phyloP scores from a whole-genome alignment of 352 stramenopile species.

The Plasmopara halstedii region DNA sequence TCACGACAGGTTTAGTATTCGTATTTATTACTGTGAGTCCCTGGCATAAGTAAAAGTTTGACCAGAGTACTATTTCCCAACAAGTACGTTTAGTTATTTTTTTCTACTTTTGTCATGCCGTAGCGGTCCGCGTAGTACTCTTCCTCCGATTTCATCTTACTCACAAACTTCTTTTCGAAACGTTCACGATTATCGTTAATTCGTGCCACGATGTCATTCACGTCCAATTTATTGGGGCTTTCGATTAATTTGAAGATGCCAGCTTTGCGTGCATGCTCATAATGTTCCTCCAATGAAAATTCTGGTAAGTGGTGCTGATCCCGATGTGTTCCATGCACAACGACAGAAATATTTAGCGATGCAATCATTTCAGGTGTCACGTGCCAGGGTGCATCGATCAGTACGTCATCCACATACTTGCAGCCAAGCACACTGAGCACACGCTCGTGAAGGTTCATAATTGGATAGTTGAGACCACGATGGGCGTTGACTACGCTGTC shows the following conservation, averaged over 20 bases:
- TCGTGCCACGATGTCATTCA: constrained; percentile 83
- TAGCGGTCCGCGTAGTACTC: constrained; percentile 91
- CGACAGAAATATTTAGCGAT: constrained; percentile 76
- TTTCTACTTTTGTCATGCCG: constrained; percentile 41
- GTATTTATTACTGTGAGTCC: no score
- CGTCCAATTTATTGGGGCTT: constrained; percentile 67
- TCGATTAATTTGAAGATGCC: constrained; percentile 79
- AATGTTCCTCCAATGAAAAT: constrained; percentile 74
- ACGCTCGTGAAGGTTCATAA: constrained; percentile 98
- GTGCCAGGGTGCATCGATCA: constrained; percentile 95
- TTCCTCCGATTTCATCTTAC: constrained; percentile 90
- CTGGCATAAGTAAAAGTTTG: no score
- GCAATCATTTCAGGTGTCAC: constrained; percentile 96
- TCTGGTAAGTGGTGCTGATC: constrained; percentile 50
- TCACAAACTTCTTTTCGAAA: constrained; percentile 91
- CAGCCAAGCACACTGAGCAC: constrained; percentile 95
- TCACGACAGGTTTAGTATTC: no score
- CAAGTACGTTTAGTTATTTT: neutral
- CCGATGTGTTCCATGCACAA: constrained; percentile 84
- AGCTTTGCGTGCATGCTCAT: constrained; percentile 63
- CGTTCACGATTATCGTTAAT: constrained; percentile 86
- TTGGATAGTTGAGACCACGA: constrained; percentile 89
- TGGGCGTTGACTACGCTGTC: constrained; percentile 88
- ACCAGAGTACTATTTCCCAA: neutral
- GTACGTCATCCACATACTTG: constrained; percentile 96